Base-by-base conservation (phyloP, 176 grass and related monocot species). In the Oryza coarctata region DNA sequence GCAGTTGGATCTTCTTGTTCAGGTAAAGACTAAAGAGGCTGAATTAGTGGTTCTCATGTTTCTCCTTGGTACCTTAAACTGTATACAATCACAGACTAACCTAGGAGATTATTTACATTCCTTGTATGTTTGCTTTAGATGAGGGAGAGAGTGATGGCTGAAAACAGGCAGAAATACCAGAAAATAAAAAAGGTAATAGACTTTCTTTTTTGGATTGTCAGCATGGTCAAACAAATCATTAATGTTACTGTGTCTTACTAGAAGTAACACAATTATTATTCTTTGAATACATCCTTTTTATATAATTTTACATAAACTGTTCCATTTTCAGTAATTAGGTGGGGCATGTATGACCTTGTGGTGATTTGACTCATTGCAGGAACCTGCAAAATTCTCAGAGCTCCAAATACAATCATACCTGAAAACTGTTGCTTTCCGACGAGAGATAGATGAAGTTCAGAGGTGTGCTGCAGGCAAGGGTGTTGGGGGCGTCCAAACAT, bases 321-420 rank as follows among this genome's bases (percentile, higher is more conserved):
- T 1, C 23, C 8, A 13, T 26, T 36, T 88, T 63, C 29, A 71
- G 29, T 63, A 62, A 74, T 15, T 9, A 71, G 36, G 20, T 29
- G 10, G 30, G 7, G 15, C 6, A 66, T 12, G 68, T 63, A 80
- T 23, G 29, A 44, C 31, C 75, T 65, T 79, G 74, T 18, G 35
- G 45, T 76, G 50, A 45, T 11, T 55, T 74, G 33, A 62, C 17
- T 44, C 35, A 49, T 91, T 88, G 57, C 92, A 98, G 95, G 88
- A 83, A 71, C 95, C 92, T 32, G 84, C 92, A 73, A 95, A 98
- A 87, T 98, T 98, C 86, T 98, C 95, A 82, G 88, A 94, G 73
- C 88, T 98, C 73, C 95, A 98, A 91, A 98, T 95, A 87, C 92
- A 98, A 64, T 98, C 95, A 74, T 95, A 98, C 84, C 90, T 98